These are phyloP conservation scores for Cystofilobasidium macerans DNA, from an alignment of 768 basidiomycete species.

Conservation along the genomic window DNA sequence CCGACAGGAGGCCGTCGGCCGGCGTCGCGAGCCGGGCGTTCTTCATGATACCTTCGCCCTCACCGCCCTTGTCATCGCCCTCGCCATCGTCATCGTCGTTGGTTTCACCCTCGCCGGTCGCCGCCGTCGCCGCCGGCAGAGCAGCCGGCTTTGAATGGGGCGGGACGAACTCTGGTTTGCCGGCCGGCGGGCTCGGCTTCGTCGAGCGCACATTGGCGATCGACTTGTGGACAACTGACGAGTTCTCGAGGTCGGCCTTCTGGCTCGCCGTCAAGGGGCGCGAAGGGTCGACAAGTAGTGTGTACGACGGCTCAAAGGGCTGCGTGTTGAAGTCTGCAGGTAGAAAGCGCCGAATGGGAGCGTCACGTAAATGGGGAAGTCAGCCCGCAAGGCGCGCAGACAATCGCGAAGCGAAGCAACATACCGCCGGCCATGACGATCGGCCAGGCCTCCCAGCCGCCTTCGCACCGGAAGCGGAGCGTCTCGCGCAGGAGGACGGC, in stretches of 20 bases:
- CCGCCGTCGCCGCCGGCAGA: conserved; percentile 32
- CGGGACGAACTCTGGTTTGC: conserved; percentile 25
- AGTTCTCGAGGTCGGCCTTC: conserved; percentile 46
- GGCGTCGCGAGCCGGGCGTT: conserved; percentile 54
- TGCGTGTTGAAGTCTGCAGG: conserved; percentile 75
- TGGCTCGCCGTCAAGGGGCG: conserved; percentile 51
- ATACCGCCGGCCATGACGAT: conserved; percentile 74
- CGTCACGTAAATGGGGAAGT: background rate
- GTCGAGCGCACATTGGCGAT: conserved; percentile 30
- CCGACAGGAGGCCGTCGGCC: conserved; percentile 59
- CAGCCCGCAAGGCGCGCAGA: background rate
- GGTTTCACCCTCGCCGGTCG: conserved; percentile 39
- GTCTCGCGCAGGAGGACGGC: conserved; percentile 62
- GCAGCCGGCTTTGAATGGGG: conserved; percentile 42
- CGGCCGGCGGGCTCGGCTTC: conserved; percentile 26
- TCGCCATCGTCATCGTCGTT: conserved; percentile 30
- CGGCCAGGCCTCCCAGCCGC: conserved; percentile 52
- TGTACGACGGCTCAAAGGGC: conserved; percentile 71
- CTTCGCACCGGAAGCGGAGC: conserved; percentile 46
- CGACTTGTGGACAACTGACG: conserved; percentile 45
- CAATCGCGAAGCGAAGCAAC: conserved; percentile 20
- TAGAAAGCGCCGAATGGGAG: too few relatives aligned
- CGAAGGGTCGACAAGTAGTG: conserved; percentile 51
- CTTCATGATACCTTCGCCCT: conserved; percentile 56
- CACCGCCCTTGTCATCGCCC: conserved; percentile 25